Conservation (phyloP, 2,329 filamentous ascomycete species). For the Ceratocystis papillata region DNA sequence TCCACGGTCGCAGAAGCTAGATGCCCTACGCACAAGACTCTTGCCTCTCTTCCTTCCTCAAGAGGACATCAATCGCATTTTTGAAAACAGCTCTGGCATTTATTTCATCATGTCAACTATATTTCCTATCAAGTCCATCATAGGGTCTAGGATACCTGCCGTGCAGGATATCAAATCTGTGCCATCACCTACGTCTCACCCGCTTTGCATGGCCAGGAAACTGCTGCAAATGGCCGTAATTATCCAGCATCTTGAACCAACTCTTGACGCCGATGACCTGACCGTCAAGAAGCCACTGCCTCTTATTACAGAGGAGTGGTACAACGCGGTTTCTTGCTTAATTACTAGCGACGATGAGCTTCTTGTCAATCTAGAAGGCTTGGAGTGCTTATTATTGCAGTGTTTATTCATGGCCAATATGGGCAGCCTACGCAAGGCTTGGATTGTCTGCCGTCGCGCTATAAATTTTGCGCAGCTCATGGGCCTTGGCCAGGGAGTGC, state of each 20-base stretch:
- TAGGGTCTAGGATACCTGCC: slow-evolving; percentile 27
- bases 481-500: slow-evolving; percentile 35
- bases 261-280: slow-evolving; percentile 29
- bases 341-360: slow-evolving; percentile 44
- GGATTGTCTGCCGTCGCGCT: slow-evolving; percentile 42
- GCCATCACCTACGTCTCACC: slow-evolving; percentile 37
- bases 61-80: slow-evolving; percentile 31
- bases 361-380: slow-evolving; percentile 41
- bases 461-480: slow-evolving; percentile 43
- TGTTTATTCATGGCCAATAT: slow-evolving; percentile 42
- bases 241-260: slow-evolving; percentile 38
- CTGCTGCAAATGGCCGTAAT: slow-evolving; percentile 39
- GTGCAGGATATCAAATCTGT: slow-evolving; percentile 30
- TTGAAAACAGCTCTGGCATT: slow-evolving; percentile 27
- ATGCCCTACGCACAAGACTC: slow-evolving; percentile 20
- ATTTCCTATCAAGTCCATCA: slow-evolving; percentile 29
- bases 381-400: slow-evolving; percentile 42
- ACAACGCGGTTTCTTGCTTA: slow-evolving; percentile 31
- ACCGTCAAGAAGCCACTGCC: slow-evolving; percentile 27
- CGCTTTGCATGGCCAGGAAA: slow-evolving; percentile 38
- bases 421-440: slow-evolving; percentile 45
- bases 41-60: slow-evolving; percentile 32
- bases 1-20: slow-evolving; percentile 23
- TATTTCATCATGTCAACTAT: slow-evolving; percentile 30
- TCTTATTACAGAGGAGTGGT: slow-evolving; percentile 30